These are phyloP conservation scores for Onygenales sp. DNA, from an alignment of 2,329 filamentous ascomycete genomes.

Conservation along the genomic window DNA sequence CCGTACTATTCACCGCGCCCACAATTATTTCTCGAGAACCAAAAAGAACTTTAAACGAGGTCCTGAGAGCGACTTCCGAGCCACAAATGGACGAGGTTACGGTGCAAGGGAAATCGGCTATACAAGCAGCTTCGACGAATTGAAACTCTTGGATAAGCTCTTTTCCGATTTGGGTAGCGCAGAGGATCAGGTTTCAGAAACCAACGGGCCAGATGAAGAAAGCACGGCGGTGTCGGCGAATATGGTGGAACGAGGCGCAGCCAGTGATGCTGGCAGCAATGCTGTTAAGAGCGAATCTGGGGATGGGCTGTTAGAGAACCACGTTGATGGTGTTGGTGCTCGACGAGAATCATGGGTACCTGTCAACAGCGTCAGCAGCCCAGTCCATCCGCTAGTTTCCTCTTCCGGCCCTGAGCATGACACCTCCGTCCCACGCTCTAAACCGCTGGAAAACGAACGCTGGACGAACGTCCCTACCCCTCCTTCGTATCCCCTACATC, in stretches of 20 bases:
- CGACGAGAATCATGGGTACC: constrained; percentile 35
- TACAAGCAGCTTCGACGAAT: constrained; percentile 27
- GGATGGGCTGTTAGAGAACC: constrained; percentile 19
- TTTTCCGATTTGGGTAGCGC: constrained; percentile 31
- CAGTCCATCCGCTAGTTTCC: constrained; percentile 7
- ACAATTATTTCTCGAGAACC: constrained; percentile 32
- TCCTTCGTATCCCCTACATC: constrained; percentile 16
- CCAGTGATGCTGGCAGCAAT: constrained; percentile 32
- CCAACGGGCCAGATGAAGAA: constrained; percentile 24
- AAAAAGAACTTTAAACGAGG: constrained; percentile 28
- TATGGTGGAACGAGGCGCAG: constrained; percentile 21
- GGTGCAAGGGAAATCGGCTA: constrained; percentile 24
- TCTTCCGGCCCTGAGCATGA: background rate
- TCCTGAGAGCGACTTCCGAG: constrained; percentile 17
- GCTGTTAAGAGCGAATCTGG: constrained; percentile 32
- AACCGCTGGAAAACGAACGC: constrained; percentile 7
- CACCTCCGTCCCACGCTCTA: background rate
- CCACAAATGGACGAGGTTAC: constrained; percentile 14
- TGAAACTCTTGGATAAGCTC: constrained; percentile 32
- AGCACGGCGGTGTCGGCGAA: constrained; percentile 14
- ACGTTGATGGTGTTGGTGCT: constrained; percentile 20
- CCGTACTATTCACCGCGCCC: constrained; percentile 33
- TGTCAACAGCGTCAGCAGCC: constrained; percentile 23
- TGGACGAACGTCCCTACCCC: constrained; percentile 5
- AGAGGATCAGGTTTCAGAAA: constrained; percentile 30